Conservation (phyloP, 352 stramenopile genomes). For the Globisporangium perplexum region DNA sequence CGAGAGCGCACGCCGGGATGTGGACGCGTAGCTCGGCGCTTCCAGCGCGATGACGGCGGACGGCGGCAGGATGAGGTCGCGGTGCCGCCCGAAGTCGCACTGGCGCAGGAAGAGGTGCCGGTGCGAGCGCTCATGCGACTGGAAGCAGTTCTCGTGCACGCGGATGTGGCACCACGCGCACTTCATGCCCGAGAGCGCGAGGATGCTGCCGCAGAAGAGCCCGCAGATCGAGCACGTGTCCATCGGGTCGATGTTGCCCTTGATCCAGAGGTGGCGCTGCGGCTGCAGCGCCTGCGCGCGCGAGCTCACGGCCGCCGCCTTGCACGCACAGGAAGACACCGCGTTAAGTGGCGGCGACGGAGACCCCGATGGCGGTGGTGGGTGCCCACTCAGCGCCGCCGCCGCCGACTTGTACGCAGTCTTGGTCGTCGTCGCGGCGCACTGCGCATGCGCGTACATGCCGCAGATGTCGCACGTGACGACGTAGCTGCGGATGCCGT, state of each 20-base stretch:
- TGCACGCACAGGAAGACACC: conserved; percentile 14
- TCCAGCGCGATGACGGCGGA: conserved; percentile 48
- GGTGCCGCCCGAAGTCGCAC: conserved; percentile 71
- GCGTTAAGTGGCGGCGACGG: conserved; percentile 6
- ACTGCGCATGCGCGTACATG: conserved; percentile 78
- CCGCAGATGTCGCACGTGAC: conserved; percentile 82
- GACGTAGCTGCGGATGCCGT: conserved; percentile 83
- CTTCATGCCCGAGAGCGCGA: conserved; percentile 73
- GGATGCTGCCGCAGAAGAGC: conserved; percentile 75
- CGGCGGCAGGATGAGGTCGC: conserved; percentile 58
- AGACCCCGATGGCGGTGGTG: too few species aligned
- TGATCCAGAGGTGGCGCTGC: conserved; percentile 66
- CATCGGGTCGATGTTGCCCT: conserved; percentile 82
- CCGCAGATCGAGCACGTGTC: conserved; percentile 75
- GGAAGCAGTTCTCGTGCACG: conserved; percentile 78
- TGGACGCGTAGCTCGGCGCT: conserved; percentile 29
- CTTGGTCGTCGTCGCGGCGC: conserved; percentile 46
- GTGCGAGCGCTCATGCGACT: conserved; percentile 18
- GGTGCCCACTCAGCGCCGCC: too few species aligned
- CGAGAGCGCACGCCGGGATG: conserved; percentile 61
- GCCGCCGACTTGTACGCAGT: conserved; percentile 14
- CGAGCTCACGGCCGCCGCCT: conserved; percentile 7
- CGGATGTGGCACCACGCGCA: conserved; percentile 79
- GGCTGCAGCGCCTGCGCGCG: conserved; percentile 14
- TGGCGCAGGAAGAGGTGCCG: conserved; percentile 32